Conservation (phyloP, 176 grass and related monocot species). For the Ensete ventricosum region DNA sequence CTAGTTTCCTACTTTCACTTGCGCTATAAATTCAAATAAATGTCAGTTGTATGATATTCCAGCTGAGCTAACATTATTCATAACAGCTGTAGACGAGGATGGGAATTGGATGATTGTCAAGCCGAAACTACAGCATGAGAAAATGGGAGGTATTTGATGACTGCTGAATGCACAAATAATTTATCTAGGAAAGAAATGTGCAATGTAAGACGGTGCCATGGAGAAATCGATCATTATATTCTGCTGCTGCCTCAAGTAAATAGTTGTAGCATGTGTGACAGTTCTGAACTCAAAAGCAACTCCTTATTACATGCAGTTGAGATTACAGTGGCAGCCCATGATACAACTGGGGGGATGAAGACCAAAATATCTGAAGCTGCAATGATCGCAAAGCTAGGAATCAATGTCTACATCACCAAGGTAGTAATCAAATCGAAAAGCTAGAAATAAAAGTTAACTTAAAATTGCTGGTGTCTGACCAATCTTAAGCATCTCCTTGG, state of each 20-base stretch:
- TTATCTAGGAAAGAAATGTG: no score
- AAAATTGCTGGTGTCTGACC: neutral
- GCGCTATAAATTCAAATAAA: neutral
- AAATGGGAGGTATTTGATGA: constrained; percentile 29
- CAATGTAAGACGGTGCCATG: no score
- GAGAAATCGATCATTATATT: no score
- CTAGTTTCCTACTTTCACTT: neutral
- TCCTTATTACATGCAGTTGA: constrained; percentile 40
- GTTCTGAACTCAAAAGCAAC: neutral
- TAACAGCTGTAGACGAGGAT: constrained; percentile 62
- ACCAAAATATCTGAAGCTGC: constrained; percentile 88
- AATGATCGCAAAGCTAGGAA: constrained; percentile 66
- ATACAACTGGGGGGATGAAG: constrained; percentile 91
- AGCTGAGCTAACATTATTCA: constrained; percentile 5
- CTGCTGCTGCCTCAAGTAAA: constrained; percentile 3
- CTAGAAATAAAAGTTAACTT: no score
- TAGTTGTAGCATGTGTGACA: neutral
- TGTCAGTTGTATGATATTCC: neutral
- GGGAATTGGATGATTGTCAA: constrained; percentile 71
- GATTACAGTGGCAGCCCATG: constrained; percentile 82
- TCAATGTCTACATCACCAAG: constrained; percentile 89
- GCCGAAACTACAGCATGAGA: constrained; percentile 40
- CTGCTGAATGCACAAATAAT: neutral
- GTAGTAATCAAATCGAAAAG: constrained; percentile 16
- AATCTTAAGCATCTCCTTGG: neutral